Base-by-base conservation (phyloP, 2,329 filamentous ascomycete genomes). In the Aspergillus fructus region DNA sequence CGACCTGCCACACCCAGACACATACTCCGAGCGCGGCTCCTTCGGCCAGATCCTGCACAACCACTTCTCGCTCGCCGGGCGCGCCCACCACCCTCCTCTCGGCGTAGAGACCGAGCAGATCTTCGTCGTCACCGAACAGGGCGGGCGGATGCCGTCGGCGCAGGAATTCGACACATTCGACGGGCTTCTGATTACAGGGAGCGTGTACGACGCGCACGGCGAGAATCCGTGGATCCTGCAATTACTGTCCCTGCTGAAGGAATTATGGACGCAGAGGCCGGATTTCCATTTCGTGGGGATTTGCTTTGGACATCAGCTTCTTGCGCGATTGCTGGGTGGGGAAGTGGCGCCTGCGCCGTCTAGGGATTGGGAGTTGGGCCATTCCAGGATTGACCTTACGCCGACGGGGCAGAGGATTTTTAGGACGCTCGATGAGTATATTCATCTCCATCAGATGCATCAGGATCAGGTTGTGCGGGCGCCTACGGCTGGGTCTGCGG, bases 21-120 rank as follows among this genome's bases (percentile, higher is more conserved):
- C 81, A 1, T 67, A 79, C 46, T 65, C 73, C 17, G 74, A 78
- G 46, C 76, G 71, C n/a, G 83, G 83, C 13, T 76, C 76, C 5
- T 86, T 85, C 63, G 82, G 81, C 8, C 71, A 83, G 41, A 80
- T 86, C 23, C 66, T 85, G 9, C 75, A 84, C 59, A 62, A 74
- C 1, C 77, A 84, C 40, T 83, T 86, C 59, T 70, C 74, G 21
- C 69, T 74, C 34, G 83, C 83, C 2, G 84, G 84, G 3, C 68
- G 75, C 21, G 73, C 74, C 2, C 83, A 86, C 59, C 71, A 81
- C 24, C 84, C 84, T 2, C 79, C 78, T 0, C 71, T 86, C 0
- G 79, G 78, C 5, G 77, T 86, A 24, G 79, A 84, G 64, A 84
- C 82, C 2, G 76, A 80, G 23, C 81, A 82, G 66, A 73, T 80